Evolutionary conservation across 768 basidiomycete genomes (phyloP), one percentile per base, ranked within the genome.

Genomic region (Guyanaporus albipodus): DNA sequence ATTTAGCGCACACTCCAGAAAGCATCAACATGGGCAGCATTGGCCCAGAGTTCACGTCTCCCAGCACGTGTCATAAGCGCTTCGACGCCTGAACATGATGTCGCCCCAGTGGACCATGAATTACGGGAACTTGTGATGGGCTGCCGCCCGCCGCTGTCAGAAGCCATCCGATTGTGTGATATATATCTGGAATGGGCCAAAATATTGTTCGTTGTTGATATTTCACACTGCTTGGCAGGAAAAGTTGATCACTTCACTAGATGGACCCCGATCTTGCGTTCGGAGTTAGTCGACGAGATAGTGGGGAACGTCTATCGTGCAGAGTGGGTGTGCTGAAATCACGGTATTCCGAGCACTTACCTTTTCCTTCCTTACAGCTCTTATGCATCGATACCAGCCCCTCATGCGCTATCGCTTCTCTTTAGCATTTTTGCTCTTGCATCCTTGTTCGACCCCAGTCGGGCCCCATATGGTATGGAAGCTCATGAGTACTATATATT

Each of bases 351-450:
- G 3, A 12, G 19, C 19, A 24, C 46, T 58, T 34, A 54, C 15
- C 42, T 18, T 29, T 33, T 36, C 42, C 19, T 29, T 33, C 38
- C 49, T 28, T n/a, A 23, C 46, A 75, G 75, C 12, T 70, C 68
- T 4, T 71, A 70, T 11, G 71, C 72, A 36, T 55, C 54, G 7
- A 53, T 73, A 37, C 59, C 69, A 8, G 64, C 62, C n/a, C 66
- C 74, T n/a, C 80, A 86, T 48, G 64, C 74, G 1, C 67, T 87
- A 14, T 72, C 84, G 0, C 70, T 88, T 22, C 70, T 89, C 17
- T 85, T 82, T 58, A 74, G 76, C 34, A 62, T 87, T 11, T 80
- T 90, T 51, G 78, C 85, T 6, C 71, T 89, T 21, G 85, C 77
- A 0, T 66, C 74, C 0, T 68, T 86, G n/a, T 80, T 85, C 52